Conservation (phyloP, 2,329 filamentous ascomycete species). For the Penicillium sp. region DNA sequence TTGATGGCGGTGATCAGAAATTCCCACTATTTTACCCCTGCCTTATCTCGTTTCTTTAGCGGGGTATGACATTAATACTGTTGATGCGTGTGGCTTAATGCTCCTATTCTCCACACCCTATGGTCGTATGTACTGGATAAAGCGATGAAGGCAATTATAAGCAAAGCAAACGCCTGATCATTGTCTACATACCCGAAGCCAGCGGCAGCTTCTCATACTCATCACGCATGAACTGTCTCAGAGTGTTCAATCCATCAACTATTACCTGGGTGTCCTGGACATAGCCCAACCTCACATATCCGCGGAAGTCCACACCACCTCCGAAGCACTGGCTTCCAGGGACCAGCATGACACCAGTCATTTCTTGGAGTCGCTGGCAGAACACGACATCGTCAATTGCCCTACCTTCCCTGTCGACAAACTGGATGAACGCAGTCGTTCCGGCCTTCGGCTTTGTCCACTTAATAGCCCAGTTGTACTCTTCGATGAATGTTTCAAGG, state of each 20-base stretch:
- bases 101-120: no score
- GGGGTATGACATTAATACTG: no score
- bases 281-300: constrained; percentile 73
- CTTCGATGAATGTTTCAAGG: constrained; percentile 61
- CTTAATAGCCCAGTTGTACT: constrained; percentile 56
- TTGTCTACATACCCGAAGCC: neutral
- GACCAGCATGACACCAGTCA: constrained; percentile 68
- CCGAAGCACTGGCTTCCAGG: constrained; percentile 74
- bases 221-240: constrained; percentile 53
- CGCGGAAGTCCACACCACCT: constrained; percentile 60
- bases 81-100: no score
- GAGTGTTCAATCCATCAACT: constrained; percentile 58
- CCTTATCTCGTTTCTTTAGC: no score
- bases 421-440: constrained; percentile 72
- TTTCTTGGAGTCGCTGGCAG: constrained; percentile 63
- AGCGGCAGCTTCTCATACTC: constrained; percentile 46
- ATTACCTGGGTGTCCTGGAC: constrained; percentile 67
- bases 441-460: constrained; percentile 72
- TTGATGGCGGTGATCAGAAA: no score
- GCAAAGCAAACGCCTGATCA: no score
- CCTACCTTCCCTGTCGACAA: constrained; percentile 53
- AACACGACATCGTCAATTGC: constrained; percentile 68
- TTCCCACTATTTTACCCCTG: no score
- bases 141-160: no score
- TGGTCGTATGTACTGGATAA: no score